Conservation (phyloP, 2,329 filamentous ascomycete genomes). For the Alternaria gaisen region DNA sequence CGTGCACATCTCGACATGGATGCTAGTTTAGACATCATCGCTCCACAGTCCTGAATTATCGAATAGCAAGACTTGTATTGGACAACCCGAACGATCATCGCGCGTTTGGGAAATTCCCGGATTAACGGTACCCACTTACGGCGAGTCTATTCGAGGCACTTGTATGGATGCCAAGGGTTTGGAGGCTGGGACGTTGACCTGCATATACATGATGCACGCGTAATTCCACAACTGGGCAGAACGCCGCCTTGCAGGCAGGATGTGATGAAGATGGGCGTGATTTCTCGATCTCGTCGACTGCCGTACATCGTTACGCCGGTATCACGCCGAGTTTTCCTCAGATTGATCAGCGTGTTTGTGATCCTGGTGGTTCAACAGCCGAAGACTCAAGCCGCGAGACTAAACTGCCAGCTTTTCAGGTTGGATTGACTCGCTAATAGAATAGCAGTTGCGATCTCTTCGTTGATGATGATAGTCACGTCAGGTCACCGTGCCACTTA, state of each 20-base stretch:
- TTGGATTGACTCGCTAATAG: not conserved
- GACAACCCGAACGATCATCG: not conserved
- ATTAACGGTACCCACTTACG: not conserved
- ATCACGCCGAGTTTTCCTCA: not conserved
- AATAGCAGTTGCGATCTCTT: not conserved
- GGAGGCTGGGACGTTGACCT: slow-evolving; percentile 5
- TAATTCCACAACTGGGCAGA: not conserved
- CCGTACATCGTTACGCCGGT: slow-evolving; percentile 2
- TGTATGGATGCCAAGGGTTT: slow-evolving; percentile 21
- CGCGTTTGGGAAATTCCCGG: slow-evolving; percentile 1
- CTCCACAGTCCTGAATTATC: not conserved
- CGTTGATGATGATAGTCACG: not conserved
- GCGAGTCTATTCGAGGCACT: slow-evolving; percentile 2
- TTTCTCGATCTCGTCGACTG: not conserved
- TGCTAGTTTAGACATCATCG: slow-evolving; percentile 3
- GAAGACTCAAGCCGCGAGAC: not conserved
- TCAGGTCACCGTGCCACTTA: slow-evolving; percentile 6
- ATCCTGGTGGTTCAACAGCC: not conserved
- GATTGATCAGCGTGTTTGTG: not conserved
- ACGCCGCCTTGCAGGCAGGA: not conserved
- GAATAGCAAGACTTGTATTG: slow-evolving; percentile 12
- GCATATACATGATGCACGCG: slow-evolving; percentile 9
- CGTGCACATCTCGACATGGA: not conserved
- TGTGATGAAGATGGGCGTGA: not conserved
- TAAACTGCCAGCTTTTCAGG: not conserved